phyloP scores from a whole-genome alignment of 768 basidiomycete species.

The Suillus decipiens region DNA sequence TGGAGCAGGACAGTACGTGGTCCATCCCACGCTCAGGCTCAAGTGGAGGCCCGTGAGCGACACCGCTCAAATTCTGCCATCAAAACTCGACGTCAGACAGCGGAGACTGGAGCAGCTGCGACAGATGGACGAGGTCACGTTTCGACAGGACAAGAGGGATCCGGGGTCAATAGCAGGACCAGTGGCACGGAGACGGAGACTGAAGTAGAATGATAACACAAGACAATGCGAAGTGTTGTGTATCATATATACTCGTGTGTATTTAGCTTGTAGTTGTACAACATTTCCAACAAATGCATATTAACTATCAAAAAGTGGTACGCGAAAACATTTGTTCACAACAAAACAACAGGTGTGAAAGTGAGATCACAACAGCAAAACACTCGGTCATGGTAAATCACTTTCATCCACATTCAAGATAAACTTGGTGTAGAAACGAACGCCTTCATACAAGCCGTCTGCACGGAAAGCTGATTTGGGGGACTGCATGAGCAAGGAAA shows the following conservation, averaged over 20 bases:
- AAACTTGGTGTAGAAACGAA: slow-evolving; percentile 65
- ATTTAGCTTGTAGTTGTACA: not conserved
- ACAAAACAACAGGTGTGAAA: not conserved
- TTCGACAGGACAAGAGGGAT: slow-evolving; percentile 24
- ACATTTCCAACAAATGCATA: not conserved
- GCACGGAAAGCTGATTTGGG: slow-evolving; percentile 43
- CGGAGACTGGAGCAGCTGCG: slow-evolving; percentile 12
- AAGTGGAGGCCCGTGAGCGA: slow-evolving; percentile 22
- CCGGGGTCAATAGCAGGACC: slow-evolving; percentile 20
- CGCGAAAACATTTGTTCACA: not conserved
- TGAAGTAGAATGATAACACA: slow-evolving; percentile 15
- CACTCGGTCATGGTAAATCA: slow-evolving; percentile 12
- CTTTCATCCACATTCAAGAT: slow-evolving; percentile 70
- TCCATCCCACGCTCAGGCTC: slow-evolving; percentile 20
- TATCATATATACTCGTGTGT: not conserved
- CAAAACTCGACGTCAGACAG: slow-evolving; percentile 21
- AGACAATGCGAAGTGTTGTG: not conserved
- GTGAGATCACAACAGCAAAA: not conserved
- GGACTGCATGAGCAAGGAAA: slow-evolving; percentile 14
- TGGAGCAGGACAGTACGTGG: slow-evolving; percentile 34
- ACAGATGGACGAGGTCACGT: slow-evolving; percentile 20
- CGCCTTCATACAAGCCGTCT: slow-evolving; percentile 58
- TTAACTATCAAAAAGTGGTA: not conserved
- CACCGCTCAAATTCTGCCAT: slow-evolving; percentile 23
- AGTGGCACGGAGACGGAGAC: slow-evolving; percentile 16